Evolutionary conservation across 768 basidiomycete species (phyloP), one percentile per base, ranked within the genome.

Genomic region (Tulasnella sp.): DNA sequence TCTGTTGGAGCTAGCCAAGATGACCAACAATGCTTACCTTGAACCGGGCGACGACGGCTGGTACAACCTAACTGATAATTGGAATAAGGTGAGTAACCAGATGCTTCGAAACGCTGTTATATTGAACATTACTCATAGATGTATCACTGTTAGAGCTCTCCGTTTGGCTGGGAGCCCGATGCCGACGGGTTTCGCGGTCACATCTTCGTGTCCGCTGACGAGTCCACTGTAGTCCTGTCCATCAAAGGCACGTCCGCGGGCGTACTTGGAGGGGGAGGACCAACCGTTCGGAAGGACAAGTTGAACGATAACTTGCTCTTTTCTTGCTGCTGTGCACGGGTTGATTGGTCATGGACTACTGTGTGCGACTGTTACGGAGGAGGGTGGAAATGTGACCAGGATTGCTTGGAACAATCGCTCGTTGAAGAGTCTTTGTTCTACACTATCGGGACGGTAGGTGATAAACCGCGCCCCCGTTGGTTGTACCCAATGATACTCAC

Each of bases 271-370:
- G 85, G 85, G 5, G 85, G 84, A 3, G 83, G 82, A 1, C 85
- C 86, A 18, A 98, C 97, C 12, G 89, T 91, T 58, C 89, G 89
- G 84, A 98, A 94, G 86, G 97, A 99, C 88, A 97, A 96, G 86
- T 86, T 93, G 80, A 99, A 99, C 86, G 97, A 98, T 83, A 99
- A 97, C 84, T 87, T 97, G n/a, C 87, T 99, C 46, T 97, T 97
- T 87, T 88, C 95, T 5, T 99, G 97, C 86, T 99, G 97, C 85
- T 99, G 97, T 84, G 97, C 96, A 2, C 90, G 94, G 9, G 94
- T 98, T n/a, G 95, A 94, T 46, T 94, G 96, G 77, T 95, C 95
- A 0, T 99, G 97, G 97, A 91, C 90, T 28, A 89, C 97, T 0
- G 97, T 98, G 0, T 99, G 97, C 85, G 93, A 90, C 75, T 99